Percentiles rank a stretch among this genome's conserved stretches.
Evolutionary conservation across 371 early-diverging fungal species (phyloP).

Genomic region (Mortierella sp.): DNA sequence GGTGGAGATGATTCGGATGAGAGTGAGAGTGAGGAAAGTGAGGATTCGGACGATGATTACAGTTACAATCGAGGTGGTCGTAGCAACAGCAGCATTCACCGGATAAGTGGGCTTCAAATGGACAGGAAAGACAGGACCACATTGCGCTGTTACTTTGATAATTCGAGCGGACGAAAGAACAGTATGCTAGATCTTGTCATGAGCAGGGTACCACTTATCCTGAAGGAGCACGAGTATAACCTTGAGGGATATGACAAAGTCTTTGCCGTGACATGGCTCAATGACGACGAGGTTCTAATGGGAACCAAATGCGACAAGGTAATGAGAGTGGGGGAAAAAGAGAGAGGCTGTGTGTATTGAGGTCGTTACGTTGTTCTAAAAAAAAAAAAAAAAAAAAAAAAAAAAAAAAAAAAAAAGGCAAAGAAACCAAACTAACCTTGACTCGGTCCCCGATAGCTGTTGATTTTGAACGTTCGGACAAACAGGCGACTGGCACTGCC

Average conservation of each 20-base stretch:
- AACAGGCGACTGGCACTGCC: constrained; percentile 14
- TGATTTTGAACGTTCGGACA: constrained; percentile 26
- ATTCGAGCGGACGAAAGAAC: background rate
- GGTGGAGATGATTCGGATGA: background rate
- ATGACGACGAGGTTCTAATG: constrained; percentile 58
- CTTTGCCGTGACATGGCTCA: constrained; percentile 68
- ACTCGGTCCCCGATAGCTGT: constrained; percentile 9
- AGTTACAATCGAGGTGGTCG: background rate
- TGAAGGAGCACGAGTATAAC: constrained; percentile 28
- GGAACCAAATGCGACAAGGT: constrained; percentile 75
- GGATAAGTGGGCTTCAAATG: background rate
- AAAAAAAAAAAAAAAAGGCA: background rate
- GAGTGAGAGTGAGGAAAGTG: background rate
- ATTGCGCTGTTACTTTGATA: too few species aligned
- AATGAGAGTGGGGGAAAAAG: constrained; percentile 3
- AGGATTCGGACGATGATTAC: background rate
- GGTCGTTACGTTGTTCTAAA: too few species aligned
- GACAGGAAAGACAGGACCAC: too few species aligned
- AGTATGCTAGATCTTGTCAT: constrained; percentile 16
- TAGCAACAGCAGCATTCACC: background rate
- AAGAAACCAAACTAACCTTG: background rate
- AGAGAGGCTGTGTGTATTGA: too few species aligned
- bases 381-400: background rate
- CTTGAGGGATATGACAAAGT: constrained; percentile 63
- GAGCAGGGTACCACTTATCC: constrained; percentile 23